Conservation (phyloP, 1,284 basidiomycete species). For the Puccinia sorghi region DNA sequence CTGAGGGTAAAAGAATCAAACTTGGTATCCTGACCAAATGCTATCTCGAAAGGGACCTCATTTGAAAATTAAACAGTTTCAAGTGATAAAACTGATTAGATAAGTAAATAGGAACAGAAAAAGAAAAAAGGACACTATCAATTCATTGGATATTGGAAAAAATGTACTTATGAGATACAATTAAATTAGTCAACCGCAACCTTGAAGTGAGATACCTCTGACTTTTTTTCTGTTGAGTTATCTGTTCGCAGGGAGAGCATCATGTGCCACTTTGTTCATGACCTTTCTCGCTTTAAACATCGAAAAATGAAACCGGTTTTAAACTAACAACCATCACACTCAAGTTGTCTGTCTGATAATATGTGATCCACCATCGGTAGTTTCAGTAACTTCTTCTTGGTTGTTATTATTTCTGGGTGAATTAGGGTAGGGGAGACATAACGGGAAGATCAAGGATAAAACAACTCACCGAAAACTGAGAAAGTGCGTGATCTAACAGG, state of each 20-base stretch:
- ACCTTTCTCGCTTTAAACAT: slow-evolving; percentile 29
- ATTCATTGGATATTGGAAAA: slow-evolving; percentile 11
- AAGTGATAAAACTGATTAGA: not conserved
- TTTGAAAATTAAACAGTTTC: not conserved
- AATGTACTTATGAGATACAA: not conserved
- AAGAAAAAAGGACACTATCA: not conserved
- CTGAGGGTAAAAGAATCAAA: not conserved
- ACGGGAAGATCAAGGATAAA: not conserved
- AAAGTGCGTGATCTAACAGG: slow-evolving; percentile 80
- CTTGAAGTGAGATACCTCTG: not conserved
- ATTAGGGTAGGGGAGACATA: not conserved
- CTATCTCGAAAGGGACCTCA: not conserved
- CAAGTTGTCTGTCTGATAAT: slow-evolving; percentile 46
- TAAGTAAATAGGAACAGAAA: not conserved
- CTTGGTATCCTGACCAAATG: slow-evolving; percentile 8
- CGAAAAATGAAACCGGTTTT: slow-evolving; percentile 42
- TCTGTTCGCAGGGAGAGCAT: not conserved
- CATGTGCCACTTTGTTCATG: not conserved
- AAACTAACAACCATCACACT: slow-evolving; percentile 46
- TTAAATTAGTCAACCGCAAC: not conserved
- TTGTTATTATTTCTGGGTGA: not conserved
- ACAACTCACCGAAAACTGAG: slow-evolving; percentile 47
- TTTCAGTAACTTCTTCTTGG: slow-evolving; percentile 10
- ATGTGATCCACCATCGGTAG: not conserved
- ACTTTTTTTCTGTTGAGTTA: not conserved